Evolutionary conservation across 352 stramenopile genomes (phyloP), one percentile per base, ranked within the genome.

Genomic region (Phytopythium litorale): DNA sequence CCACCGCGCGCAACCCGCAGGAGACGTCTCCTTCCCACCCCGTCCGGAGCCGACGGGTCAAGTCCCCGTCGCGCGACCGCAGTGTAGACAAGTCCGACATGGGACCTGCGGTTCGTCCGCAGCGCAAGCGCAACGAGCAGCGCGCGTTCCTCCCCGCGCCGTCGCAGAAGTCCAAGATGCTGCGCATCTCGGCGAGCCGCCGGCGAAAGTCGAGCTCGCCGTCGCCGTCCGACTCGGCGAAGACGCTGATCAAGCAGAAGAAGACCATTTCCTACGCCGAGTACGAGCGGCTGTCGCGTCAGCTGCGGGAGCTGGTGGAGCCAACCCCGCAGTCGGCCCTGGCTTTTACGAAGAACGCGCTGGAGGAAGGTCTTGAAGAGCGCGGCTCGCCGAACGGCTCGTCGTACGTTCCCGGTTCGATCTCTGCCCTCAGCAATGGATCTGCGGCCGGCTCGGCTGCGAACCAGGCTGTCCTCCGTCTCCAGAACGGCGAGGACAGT

Each of bases 231-330:
- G 76, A 84, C 46, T 88, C 80, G 21, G 78, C 81, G 11, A 55
- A 81, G 30, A 61, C 78, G 12, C 72, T 84, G 55, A 86, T 92
- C 56, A 90, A 90, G 60, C 78, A 89, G 63, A 82, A 85, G 64
- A 91, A 91, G 59, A 75, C 79, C 0, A 94, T 94, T 40, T 87
- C 73, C 4, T 83, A 83, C 42, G 81, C 91, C 52, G 84, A 94
- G 50, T 92, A 88, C 55, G 78, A 94, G 57, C 73, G 74, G 0
- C 66, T 94, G 37, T 77, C 84, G 62, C 75, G 71, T 21, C 78
- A 91, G 58, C 67, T 92, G 37, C 78, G 77, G 32, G 77, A 78
- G 28, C 68, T 90, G 55, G 81, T 92, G n/a, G 81, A 90, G 50
- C 66, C 78, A 13, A 89, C 76, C 15, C 76, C 81, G 0, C 72